Evolutionary conservation across 768 basidiomycete genomes (phyloP), one percentile per base, ranked within the genome.

Genomic region (Kwoniella sp.): DNA sequence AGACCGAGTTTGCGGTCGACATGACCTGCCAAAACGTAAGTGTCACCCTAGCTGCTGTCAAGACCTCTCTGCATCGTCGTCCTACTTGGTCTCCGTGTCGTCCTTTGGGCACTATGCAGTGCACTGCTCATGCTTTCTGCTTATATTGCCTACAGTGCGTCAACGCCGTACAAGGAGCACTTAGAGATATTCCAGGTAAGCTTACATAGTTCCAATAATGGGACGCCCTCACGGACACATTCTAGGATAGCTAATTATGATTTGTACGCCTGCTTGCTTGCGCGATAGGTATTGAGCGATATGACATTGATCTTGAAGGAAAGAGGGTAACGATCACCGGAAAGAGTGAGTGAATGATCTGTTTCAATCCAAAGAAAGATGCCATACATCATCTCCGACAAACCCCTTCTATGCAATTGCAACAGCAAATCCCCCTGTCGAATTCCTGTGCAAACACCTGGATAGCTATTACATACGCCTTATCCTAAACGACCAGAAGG

Each of bases 1-100:
- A 80, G 79, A 78, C 77, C 65, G 79, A 80, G 57, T 80, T 80
- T 53, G 79, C 79, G 46, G 79, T 80, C 44, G 79, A 80, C 60
- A 80, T 80, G 79, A 80, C 79, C 2, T 80, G 79, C 52, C 74
- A 80, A 62, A 74, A 67, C 29, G 76, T 77, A 33, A 62, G 76
- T 55, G 12, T 1, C 24, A 29, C 29, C 29, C 25, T n/a, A 25
- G 9, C 50, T 6, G 13, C 33, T 33, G 13, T 33, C 6, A 33
- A 6, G 33, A 33, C 6, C 13, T 33, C 33, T n/a, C n/a, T n/a
- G n/a, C 33, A 33, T 33, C 33, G 33, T 33, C 33, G 5, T 33
- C 13, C 13, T 33, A n/a, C n/a, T n/a, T n/a, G n/a, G n/a, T n/a
- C n/a, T n/a, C n/a, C n/a, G n/a, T n/a, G n/a, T n/a, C n/a, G n/a